A percentile compares a stretch with the other conserved stretches of the same genome.
Evolutionary conservation across 805 yeast species (phyloP).

Genomic region (Brettanomyces custersianus): DNA sequence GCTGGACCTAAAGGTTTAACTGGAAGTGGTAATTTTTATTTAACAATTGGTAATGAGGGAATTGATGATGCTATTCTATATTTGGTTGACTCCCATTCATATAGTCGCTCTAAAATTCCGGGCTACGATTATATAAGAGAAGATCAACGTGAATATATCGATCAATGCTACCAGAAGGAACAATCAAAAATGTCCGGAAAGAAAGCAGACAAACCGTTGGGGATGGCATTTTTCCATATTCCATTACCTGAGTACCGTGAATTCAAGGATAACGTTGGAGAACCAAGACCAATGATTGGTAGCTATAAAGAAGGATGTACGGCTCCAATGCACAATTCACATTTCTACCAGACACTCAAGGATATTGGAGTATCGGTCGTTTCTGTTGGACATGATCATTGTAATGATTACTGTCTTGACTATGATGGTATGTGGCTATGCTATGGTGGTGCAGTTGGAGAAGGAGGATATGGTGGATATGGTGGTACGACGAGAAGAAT

Average conservation of each 20-base stretch:
- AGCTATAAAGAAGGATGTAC: slow-evolving; percentile 61
- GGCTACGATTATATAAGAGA: slow-evolving; percentile 79
- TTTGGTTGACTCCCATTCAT: slow-evolving; percentile 79
- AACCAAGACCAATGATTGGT: slow-evolving; percentile 42
- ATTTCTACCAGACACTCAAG: slow-evolving; percentile 50
- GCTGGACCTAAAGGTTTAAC: slow-evolving; percentile 59
- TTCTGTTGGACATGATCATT: slow-evolving; percentile 91
- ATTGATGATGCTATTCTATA: slow-evolving; percentile 38
- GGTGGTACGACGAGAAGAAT: slow-evolving; percentile 79
- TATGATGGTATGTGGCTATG: slow-evolving; percentile 69
- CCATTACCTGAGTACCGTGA: slow-evolving; percentile 81
- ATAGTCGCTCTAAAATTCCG: slow-evolving; percentile 58
- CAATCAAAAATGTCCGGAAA: neutral
- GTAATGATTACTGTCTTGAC: slow-evolving; percentile 79
- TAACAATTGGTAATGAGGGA: slow-evolving; percentile 38
- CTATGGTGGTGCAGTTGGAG: slow-evolving; percentile 90
- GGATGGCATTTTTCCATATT: slow-evolving; percentile 92
- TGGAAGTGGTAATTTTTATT: slow-evolving; percentile 78
- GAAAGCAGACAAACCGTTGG: slow-evolving; percentile 35
- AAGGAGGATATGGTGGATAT: slow-evolving; percentile 94
- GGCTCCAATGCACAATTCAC: slow-evolving; percentile 66
- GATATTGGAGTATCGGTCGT: slow-evolving; percentile 66
- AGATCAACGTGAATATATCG: slow-evolving; percentile 16
- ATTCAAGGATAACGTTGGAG: slow-evolving; percentile 12
- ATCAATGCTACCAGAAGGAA: slow-evolving; percentile 5